Conservation (phyloP, 2,329 filamentous ascomycete species). For the Kalmusia sp. region DNA sequence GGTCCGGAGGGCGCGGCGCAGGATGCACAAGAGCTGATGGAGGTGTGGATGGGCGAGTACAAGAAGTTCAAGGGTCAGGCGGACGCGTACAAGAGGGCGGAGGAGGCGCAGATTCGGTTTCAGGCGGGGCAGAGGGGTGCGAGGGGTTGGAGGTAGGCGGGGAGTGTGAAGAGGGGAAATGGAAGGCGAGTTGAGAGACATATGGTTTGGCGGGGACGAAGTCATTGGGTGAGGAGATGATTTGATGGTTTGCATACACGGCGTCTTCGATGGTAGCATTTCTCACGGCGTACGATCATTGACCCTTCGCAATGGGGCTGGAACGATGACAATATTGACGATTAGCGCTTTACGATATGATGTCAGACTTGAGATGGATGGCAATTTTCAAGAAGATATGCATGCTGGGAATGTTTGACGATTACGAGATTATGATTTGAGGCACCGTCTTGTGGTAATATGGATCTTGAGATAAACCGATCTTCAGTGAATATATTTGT, state of each 20-base stretch:
- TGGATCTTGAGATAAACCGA: no score
- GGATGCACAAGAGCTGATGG: conserved; percentile 57
- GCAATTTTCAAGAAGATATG: background rate
- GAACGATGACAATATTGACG: background rate
- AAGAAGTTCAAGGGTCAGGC: conserved; percentile 26
- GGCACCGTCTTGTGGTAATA: no score
- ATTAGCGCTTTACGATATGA: background rate
- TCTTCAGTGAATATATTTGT: no score
- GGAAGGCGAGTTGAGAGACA: background rate
- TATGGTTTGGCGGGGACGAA: background rate
- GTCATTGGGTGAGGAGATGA: background rate
- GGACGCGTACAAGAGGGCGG: conserved; percentile 28
- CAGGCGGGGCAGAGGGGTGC: conserved; percentile 3
- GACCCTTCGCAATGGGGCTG: background rate
- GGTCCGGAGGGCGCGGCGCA: conserved; percentile 69
- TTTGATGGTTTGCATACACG: background rate
- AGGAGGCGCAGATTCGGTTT: conserved; percentile 34
- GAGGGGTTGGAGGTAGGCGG: background rate
- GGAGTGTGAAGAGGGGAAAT: background rate
- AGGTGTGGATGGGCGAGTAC: conserved; percentile 49
- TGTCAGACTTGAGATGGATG: background rate
- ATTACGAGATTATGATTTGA: no score
- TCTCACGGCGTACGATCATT: background rate
- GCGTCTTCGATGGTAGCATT: background rate
- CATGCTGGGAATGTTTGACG: background rate